These are phyloP conservation scores for Puccinia horiana DNA, from an alignment of 1,284 basidiomycete genomes.

Conservation along the genomic window DNA sequence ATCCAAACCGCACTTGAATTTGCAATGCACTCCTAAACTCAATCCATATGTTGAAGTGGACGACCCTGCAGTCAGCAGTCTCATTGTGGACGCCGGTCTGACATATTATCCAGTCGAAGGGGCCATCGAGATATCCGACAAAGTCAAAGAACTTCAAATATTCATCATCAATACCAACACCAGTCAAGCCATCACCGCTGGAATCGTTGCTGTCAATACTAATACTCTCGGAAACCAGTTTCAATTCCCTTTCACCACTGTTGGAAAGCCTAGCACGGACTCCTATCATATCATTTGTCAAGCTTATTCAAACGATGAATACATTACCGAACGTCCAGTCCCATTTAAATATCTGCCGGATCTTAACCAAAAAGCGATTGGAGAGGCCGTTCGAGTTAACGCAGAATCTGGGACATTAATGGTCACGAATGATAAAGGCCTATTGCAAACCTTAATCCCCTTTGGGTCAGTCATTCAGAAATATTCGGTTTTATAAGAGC, in stretches of 20 bases:
- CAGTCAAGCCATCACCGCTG: slow-evolving; percentile 32
- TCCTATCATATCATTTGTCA: slow-evolving; percentile 25
- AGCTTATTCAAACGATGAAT: slow-evolving; percentile 37
- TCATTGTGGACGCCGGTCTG: slow-evolving; percentile 35
- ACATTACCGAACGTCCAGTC: slow-evolving; percentile 4
- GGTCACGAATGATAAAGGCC: slow-evolving; percentile 20
- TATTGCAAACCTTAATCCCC: slow-evolving; percentile 27
- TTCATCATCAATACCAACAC: slow-evolving; percentile 44
- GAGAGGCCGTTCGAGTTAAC: slow-evolving; percentile 18
- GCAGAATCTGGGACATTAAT: slow-evolving; percentile 35
- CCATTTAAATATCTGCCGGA: slow-evolving; percentile 13
- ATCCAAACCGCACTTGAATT: slow-evolving; percentile 1
- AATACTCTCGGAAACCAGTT: slow-evolving; percentile 29
- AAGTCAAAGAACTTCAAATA: slow-evolving; percentile 13
- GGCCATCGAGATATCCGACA: slow-evolving; percentile 15
- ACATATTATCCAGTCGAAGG: slow-evolving; percentile 30
- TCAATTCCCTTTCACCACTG: slow-evolving; percentile 14
- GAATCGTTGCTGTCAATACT: slow-evolving; percentile 37
- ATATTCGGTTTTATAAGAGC: neutral
- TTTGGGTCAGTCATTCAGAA: slow-evolving; percentile 32
- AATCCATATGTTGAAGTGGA: slow-evolving; percentile 31
- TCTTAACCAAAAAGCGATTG: neutral
- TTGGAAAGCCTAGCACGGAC: slow-evolving; percentile 32
- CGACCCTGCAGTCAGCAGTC: neutral
- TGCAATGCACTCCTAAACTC: slow-evolving; percentile 30